Evolutionary conservation across 768 basidiomycete genomes (phyloP).

Genomic region (Amanita inopinata): DNA sequence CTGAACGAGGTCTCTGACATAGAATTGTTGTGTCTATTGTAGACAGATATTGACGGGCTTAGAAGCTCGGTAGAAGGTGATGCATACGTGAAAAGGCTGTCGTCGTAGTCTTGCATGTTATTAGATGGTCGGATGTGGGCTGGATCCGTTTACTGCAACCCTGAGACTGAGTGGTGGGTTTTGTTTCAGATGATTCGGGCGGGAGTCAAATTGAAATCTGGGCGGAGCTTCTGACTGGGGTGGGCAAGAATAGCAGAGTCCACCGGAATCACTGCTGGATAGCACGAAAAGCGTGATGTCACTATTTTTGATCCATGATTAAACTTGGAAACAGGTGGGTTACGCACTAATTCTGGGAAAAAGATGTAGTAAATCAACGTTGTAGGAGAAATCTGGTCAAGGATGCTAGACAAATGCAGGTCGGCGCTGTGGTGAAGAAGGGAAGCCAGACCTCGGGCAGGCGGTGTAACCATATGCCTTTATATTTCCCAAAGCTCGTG

Average conservation of each 20-base stretch:
- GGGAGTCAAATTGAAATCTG: background rate
- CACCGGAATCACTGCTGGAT: background rate
- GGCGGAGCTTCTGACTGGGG: conserved; percentile 7
- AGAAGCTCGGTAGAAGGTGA: background rate
- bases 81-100: background rate
- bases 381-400: background rate
- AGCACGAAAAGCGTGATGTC: conserved; percentile 3
- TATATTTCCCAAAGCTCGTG: conserved; percentile 19
- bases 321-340: conserved; percentile 7
- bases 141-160: background rate
- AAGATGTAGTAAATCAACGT: too few species aligned
- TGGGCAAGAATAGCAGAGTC: too few species aligned
- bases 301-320: background rate
- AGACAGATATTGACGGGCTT: background rate
- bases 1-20: background rate
- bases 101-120: conserved; percentile 6
- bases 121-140: background rate
- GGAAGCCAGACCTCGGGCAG: conserved; percentile 6
- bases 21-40: background rate
- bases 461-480: conserved; percentile 9
- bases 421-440: background rate
- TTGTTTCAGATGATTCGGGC: background rate
- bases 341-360: background rate
- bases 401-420: background rate
- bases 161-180: background rate